phyloP scores from a whole-genome alignment of 2,329 filamentous ascomycete genomes.

The Cadophora sp. region DNA sequence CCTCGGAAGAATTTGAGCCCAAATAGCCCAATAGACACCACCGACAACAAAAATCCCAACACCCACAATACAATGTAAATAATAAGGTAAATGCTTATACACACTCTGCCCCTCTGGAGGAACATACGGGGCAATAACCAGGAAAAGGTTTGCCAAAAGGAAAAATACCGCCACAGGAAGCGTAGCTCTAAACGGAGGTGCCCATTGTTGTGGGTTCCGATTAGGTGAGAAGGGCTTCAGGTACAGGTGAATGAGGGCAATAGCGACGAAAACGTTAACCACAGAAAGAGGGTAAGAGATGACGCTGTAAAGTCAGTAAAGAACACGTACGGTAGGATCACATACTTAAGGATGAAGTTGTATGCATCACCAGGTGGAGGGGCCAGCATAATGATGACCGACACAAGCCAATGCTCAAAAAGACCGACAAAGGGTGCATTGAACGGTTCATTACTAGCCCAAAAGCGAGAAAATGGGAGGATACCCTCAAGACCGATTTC shows the following conservation, averaged over 20 bases:
- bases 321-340: slow-evolving; percentile 19
- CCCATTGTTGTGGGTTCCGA: slow-evolving; percentile 58
- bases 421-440: slow-evolving; percentile 67
- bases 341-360: slow-evolving; percentile 66
- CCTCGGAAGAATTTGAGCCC: slow-evolving; percentile 59
- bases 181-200: slow-evolving; percentile 61
- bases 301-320: slow-evolving; percentile 49
- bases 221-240: slow-evolving; percentile 54
- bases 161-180: slow-evolving; percentile 64
- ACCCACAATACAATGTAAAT: slow-evolving; percentile 63
- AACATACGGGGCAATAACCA: slow-evolving; percentile 65
- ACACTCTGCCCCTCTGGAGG: slow-evolving; percentile 60
- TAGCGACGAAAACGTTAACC: slow-evolving; percentile 61
- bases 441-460: slow-evolving; percentile 69
- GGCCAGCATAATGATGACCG: slow-evolving; percentile 69
- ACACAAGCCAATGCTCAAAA: slow-evolving; percentile 69
- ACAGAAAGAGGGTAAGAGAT: slow-evolving; percentile 70
- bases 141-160: slow-evolving; percentile 65
- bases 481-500: slow-evolving; percentile 71
- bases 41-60: slow-evolving; percentile 60
- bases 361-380: slow-evolving; percentile 72
- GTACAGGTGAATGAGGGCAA: slow-evolving; percentile 61
- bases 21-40: slow-evolving; percentile 62
- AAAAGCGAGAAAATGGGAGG: slow-evolving; percentile 67
- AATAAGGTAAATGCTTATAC: slow-evolving; percentile 62